Percentiles rank a stretch among this genome's conserved stretches.
Evolutionary conservation across 306 rosid genomes (phyloP).

Genomic region (Echinosophora koreensis): DNA sequence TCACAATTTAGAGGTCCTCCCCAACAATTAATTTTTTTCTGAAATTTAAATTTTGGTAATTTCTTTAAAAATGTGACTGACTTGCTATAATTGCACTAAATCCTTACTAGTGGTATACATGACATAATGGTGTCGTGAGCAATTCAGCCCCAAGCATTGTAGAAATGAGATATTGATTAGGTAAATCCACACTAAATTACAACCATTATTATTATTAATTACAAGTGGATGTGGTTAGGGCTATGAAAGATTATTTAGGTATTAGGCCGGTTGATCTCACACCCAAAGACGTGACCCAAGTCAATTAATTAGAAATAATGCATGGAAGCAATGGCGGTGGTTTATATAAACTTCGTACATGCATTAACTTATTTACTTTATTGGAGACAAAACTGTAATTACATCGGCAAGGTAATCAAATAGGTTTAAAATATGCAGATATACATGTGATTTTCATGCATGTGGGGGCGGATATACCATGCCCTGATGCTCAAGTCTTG

Average conservation of each 20-base stretch:
- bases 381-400: constrained; percentile 8
- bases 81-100: too few species aligned
- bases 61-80: too few species aligned
- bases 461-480: constrained; percentile 25
- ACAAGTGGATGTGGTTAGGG: constrained; percentile 55
- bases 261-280: constrained; percentile 66
- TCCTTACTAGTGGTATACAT: background rate
- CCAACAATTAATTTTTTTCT: too few species aligned
- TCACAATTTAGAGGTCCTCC: too few species aligned
- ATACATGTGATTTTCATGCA: constrained; percentile 4
- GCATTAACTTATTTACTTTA: background rate
- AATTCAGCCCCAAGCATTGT: too few species aligned
- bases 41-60: too few species aligned
- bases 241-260: constrained; percentile 55
- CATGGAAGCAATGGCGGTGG: constrained; percentile 6
- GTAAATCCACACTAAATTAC: constrained; percentile 53
- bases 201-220: constrained; percentile 49
- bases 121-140: constrained; percentile 14
- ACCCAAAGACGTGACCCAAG: constrained; percentile 47
- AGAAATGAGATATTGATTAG: constrained; percentile 54
- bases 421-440: constrained; percentile 25
- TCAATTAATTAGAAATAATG: constrained; percentile 29
- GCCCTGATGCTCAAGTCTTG: constrained; percentile 36
- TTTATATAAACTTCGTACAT: constrained; percentile 34
- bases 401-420: background rate